Evolutionary conservation across 129 eudicot species (phyloP), one percentile per base, ranked within the genome.

Genomic region (Daucus carota): DNA sequence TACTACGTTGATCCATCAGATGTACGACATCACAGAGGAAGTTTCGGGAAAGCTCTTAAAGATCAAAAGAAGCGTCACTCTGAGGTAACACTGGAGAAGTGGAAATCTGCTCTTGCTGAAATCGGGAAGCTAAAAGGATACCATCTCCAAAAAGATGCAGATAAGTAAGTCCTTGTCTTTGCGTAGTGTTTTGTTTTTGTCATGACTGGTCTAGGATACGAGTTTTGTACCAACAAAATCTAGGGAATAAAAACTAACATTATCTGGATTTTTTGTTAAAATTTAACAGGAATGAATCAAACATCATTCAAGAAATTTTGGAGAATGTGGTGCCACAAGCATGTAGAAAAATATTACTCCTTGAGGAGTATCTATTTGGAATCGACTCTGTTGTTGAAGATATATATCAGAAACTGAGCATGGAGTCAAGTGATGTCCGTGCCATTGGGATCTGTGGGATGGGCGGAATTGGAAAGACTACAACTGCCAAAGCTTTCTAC

Each of bases 1-100:
- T 78, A 78, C 33, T 29, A 38, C 9, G 76, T 78, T 28, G 38
- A 72, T 15, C 72, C 81, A 8, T 14, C 28, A 29, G 70, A 69
- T 5, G 70, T 70, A 22, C 71, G 70, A 0, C 1, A 28, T 1
- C 38, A 34, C 7, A 34, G 34, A 1, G 80, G 82, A 41, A 79
- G 66, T 32, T 57, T 79, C 33, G 77, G 45, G 40, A 33, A 15
- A 2, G 65, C 77, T 54, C 73, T 79, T 73, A 33, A 43, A 36
- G 5, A 5, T 36, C 40, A 36, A 36, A 36, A 36, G 40, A 36
- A 36, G 3, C 40, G 2, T 36, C 40, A 36, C 3, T 36, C 40
- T 5, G 40, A 36, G 2, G 40, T 1, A 1, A 36, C 5, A 5
- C 2, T 36, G 5, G 40, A 36, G 5, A 36, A 36, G 5, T 36